Percentiles rank a stretch among this genome's conserved stretches.
Evolutionary conservation across 495 filamentous ascomycete genomes (phyloP).

Genomic region (Pseudomonodictys pantanalensis): DNA sequence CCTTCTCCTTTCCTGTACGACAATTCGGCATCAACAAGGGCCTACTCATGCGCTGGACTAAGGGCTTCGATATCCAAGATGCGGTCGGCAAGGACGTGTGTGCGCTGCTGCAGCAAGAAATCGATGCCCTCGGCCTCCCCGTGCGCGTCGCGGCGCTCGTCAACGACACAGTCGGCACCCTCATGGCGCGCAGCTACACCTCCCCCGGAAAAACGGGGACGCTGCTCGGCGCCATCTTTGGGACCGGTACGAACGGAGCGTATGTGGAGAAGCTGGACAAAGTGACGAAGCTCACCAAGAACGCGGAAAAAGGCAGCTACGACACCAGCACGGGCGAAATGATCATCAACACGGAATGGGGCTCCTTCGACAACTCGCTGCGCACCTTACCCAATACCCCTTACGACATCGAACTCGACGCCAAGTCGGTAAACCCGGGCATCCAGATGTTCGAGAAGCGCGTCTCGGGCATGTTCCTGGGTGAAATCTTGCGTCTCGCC

Average conservation of each 20-base stretch:
- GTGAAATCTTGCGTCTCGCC: constrained; percentile 82
- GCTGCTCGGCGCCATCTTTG: constrained; percentile 87
- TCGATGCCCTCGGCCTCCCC: constrained; percentile 80
- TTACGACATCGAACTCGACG: constrained; percentile 78
- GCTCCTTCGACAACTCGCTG: constrained; percentile 92
- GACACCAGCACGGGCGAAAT: constrained; percentile 85
- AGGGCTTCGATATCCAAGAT: constrained; percentile 94
- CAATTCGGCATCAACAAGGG: constrained; percentile 93
- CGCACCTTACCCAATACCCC: constrained; percentile 79
- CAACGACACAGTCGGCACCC: constrained; percentile 94
- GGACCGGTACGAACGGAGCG: constrained; percentile 92
- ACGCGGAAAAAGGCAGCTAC: constrained; percentile 52
- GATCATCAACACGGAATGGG: constrained; percentile 99
- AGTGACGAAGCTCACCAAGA: constrained; percentile 62
- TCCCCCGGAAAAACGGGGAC: constrained; percentile 84
- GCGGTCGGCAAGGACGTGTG: constrained; percentile 94
- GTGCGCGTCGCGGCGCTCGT: constrained; percentile 92
- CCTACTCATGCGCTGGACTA: constrained; percentile 92
- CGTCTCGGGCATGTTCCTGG: constrained; percentile 96
- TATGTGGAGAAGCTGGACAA: constrained; percentile 76
- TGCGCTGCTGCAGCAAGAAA: constrained; percentile 81
- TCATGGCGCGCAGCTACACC: constrained; percentile 96
- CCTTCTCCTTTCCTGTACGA: constrained; percentile 95
- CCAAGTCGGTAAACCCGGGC: constrained; percentile 82
- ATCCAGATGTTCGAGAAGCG: constrained; percentile 99